phyloP scores from a whole-genome alignment of 306 rosid species.

The Senna tora region DNA sequence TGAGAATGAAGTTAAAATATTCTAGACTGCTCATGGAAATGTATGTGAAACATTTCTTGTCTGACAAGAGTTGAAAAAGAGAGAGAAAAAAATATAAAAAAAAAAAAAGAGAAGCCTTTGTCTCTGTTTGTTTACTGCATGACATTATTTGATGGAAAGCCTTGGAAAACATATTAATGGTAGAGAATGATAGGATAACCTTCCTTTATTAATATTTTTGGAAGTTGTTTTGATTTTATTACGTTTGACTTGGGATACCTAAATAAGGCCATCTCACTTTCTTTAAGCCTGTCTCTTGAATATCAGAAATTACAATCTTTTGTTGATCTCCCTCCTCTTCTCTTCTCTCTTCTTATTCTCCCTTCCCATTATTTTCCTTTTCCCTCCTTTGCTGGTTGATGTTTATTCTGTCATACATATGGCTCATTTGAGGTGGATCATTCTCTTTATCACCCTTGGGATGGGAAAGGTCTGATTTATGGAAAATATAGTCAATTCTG shows the following conservation, averaged over 20 bases:
- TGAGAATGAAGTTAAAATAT: constrained; percentile 4
- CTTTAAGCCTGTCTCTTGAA: no score
- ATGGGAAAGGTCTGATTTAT: neutral
- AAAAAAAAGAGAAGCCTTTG: neutral
- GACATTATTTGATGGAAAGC: neutral
- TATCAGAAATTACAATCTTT: no score
- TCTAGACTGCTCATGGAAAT: constrained; percentile 1
- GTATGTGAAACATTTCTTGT: neutral
- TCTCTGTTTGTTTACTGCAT: neutral
- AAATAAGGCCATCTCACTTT: no score
- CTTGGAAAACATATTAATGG: no score
- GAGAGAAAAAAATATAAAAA: neutral
- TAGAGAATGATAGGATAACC: no score
- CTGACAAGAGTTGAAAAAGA: neutral
- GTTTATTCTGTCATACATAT: neutral
- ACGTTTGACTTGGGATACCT: no score
- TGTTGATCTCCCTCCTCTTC: no score
- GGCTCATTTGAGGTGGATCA: neutral
- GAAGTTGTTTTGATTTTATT: no score
- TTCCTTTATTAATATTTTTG: no score
- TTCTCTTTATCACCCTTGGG: constrained; percentile 4
- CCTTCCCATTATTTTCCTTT: no score
- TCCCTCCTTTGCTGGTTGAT: neutral
- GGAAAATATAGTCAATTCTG: neutral
- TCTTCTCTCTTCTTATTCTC: no score